Percentiles rank a stretch among this genome's conserved stretches.
Conservation (phyloP, 768 basidiomycete genomes). For the Lactarius deliciosus region DNA sequence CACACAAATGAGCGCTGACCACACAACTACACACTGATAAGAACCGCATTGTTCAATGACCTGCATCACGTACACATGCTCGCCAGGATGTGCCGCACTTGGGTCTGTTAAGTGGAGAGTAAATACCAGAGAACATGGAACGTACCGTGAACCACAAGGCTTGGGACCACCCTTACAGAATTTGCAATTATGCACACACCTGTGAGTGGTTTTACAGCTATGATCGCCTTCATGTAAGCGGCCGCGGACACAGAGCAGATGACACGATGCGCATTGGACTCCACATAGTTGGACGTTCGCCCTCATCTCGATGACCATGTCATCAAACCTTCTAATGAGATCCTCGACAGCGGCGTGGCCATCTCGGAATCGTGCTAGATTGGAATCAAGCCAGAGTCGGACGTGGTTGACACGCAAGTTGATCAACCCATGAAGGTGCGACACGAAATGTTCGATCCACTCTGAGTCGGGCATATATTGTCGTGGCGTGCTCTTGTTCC, state of each 20-base stretch:
- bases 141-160: constrained; percentile 50
- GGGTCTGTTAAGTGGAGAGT: background rate
- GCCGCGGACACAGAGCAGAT: constrained; percentile 48
- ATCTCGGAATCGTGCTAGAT: constrained; percentile 47
- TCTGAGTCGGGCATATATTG: constrained; percentile 40
- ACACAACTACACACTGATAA: constrained; percentile 45
- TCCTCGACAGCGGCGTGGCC: constrained; percentile 46
- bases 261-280: constrained; percentile 47
- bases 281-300: constrained; percentile 50
- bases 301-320: constrained; percentile 45
- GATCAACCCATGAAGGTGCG: constrained; percentile 42
- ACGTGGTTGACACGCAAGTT: constrained; percentile 49
- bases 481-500: constrained; percentile 38
- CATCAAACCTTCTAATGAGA: constrained; percentile 46
- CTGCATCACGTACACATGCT: constrained; percentile 47
- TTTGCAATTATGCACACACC: constrained; percentile 46
- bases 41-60: background rate
- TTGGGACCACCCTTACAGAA: constrained; percentile 40
- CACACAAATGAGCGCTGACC: constrained; percentile 53
- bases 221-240: constrained; percentile 49
- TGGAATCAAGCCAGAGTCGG: constrained; percentile 50
- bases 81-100: constrained; percentile 60
- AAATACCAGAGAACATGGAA: constrained; percentile 2
- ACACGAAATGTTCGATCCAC: constrained; percentile 43
- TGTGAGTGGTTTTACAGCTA: constrained; percentile 51